Percentiles rank a stretch among this genome's conserved stretches.
Evolutionary conservation across 2,329 filamentous ascomycete genomes (phyloP).

Genomic region (Monosporascus sp.): DNA sequence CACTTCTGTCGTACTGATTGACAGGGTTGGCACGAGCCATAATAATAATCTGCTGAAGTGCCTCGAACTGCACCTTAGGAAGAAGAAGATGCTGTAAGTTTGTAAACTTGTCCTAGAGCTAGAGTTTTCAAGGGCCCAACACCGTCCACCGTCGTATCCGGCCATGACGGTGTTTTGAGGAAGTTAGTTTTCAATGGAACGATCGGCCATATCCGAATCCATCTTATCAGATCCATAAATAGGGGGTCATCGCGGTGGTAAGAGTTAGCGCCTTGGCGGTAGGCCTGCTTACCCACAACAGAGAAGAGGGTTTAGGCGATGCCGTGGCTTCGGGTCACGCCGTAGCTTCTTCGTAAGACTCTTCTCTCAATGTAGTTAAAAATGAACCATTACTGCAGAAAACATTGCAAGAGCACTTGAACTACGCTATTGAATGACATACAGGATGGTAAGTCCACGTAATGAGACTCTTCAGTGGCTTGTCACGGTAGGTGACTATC

Average conservation of each 20-base stretch:
- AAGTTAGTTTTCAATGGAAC: neutral
- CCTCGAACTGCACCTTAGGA: too few species aligned
- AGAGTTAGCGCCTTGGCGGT: neutral
- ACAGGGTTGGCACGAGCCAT: too few species aligned
- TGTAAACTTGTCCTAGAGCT: slow-evolving; percentile 18
- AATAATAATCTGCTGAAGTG: too few species aligned
- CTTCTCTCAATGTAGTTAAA: too few species aligned
- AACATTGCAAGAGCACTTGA: too few species aligned
- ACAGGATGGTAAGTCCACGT: neutral
- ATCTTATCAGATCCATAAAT: neutral
- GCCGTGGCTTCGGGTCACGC: too few species aligned
- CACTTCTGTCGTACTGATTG: too few species aligned
- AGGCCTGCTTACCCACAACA: too few species aligned
- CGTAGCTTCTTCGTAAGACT: too few species aligned
- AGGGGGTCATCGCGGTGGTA: neutral
- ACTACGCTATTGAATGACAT: neutral
- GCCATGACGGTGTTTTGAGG: slow-evolving; percentile 4
- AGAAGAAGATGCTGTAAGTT: slow-evolving; percentile 6
- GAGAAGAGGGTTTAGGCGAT: too few species aligned
- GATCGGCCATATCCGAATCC: neutral
- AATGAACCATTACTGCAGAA: too few species aligned
- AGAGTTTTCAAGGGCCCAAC: slow-evolving; percentile 15
- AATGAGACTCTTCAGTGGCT: neutral
- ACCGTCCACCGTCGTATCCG: slow-evolving; percentile 3
- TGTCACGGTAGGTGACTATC: slow-evolving; percentile 32